These are phyloP conservation scores for Lactarius evosmus DNA, from an alignment of 768 basidiomycete genomes.

Conservation along the genomic window DNA sequence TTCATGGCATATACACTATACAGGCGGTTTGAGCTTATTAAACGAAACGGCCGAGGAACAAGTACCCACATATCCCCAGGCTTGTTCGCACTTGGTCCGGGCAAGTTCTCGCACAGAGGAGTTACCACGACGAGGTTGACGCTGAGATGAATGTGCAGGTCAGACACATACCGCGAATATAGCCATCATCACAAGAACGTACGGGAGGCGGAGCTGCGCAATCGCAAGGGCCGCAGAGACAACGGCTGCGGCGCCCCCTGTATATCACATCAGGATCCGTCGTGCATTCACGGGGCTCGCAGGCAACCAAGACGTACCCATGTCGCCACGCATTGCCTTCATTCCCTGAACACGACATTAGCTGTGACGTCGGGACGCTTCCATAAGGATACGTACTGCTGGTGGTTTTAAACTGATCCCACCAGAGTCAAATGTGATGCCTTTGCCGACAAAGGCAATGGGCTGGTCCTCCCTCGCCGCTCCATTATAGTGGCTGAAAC, in stretches of 20 bases:
- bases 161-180: not conserved
- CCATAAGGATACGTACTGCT: conserved; percentile 42
- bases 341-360: conserved; percentile 48
- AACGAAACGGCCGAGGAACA: no score
- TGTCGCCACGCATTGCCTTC: conserved; percentile 85
- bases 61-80: conserved; percentile 75
- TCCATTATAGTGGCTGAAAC: conserved; percentile 75
- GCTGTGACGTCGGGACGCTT: not conserved
- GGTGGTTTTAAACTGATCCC: conserved; percentile 84
- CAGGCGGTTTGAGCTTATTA: not conserved
- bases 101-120: conserved; percentile 85
- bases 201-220: conserved; percentile 80
- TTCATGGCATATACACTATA: conserved; percentile 80
- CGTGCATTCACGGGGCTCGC: not conserved
- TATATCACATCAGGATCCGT: not conserved
- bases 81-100: conserved; percentile 61
- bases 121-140: conserved; percentile 72
- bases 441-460: conserved; percentile 79
- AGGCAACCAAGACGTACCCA: conserved; percentile 50
- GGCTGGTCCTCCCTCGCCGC: conserved; percentile 54
- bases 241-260: conserved; percentile 78
- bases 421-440: conserved; percentile 87
- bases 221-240: conserved; percentile 71
- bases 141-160: conserved; percentile 36
- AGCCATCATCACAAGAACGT: conserved; percentile 31